Evolutionary conservation across 352 stramenopile genomes (phyloP).

Genomic region (Pilasporangium apinafurcum): DNA sequence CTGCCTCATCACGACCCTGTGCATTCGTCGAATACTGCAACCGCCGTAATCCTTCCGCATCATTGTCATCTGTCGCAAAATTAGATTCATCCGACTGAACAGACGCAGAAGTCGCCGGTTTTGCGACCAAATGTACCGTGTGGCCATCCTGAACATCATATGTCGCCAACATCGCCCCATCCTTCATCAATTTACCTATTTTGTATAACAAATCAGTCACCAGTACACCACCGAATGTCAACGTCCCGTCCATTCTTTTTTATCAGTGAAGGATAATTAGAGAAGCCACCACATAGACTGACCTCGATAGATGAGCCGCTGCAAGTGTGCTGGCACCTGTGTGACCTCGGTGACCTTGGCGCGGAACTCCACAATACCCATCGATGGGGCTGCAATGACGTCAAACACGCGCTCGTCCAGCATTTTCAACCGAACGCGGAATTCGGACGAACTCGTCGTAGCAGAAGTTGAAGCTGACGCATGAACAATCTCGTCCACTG

Average conservation of each 20-base stretch:
- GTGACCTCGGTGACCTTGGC: slow-evolving; percentile 45
- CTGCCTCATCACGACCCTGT: background rate
- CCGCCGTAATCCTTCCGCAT: slow-evolving; percentile 1
- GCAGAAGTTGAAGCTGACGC: too few species aligned
- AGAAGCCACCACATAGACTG: background rate
- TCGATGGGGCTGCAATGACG: slow-evolving; percentile 29
- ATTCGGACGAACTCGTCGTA: too few species aligned
- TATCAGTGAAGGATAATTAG: too few species aligned
- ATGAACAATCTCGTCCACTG: too few species aligned
- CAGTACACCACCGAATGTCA: slow-evolving; percentile 17
- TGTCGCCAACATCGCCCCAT: slow-evolving; percentile 48
- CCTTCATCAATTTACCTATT: slow-evolving; percentile 79
- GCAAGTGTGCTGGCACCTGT: slow-evolving; percentile 43
- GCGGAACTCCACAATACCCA: slow-evolving; percentile 62
- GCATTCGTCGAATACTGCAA: slow-evolving; percentile 1
- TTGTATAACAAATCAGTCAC: background rate
- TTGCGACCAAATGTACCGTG: slow-evolving; percentile 89
- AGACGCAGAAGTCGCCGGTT: slow-evolving; percentile 9
- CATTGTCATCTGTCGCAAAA: slow-evolving; percentile 2
- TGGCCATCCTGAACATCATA: slow-evolving; percentile 91
- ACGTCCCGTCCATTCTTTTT: slow-evolving; percentile 19
- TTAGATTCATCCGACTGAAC: background rate
- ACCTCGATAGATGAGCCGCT: slow-evolving; percentile 91
- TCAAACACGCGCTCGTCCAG: slow-evolving; percentile 77
- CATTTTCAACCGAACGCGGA: slow-evolving; percentile 51